Percentiles rank a stretch among this genome's conserved stretches.
Evolutionary conservation across 83 land plant species (phyloP).

Genomic region (Picea abies): DNA sequence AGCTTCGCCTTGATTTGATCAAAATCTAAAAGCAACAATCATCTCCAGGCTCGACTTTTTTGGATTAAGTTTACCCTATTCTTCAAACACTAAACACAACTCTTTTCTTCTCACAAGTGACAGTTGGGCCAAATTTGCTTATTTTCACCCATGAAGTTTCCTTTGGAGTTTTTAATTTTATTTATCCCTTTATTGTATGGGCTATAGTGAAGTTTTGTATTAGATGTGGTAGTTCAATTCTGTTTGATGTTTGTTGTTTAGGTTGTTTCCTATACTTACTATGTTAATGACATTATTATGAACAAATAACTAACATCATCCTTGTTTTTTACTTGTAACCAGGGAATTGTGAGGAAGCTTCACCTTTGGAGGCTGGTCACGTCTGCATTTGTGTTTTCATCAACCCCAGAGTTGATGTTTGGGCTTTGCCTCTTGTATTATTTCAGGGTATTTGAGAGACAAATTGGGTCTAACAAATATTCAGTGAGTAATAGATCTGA

Average conservation of each 20-base stretch:
- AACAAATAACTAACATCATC: neutral
- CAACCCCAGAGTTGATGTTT: constrained; percentile 92
- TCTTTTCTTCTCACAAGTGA: neutral
- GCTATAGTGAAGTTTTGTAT: neutral
- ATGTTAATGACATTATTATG: neutral
- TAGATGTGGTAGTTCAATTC: too few relatives aligned
- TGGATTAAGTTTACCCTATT: neutral
- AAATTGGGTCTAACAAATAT: constrained; percentile 95
- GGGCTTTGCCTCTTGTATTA: constrained; percentile 89
- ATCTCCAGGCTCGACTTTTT: neutral
- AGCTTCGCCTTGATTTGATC: too few relatives aligned
- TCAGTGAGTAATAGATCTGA: constrained; percentile 50
- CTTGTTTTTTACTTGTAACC: neutral
- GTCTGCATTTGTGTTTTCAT: constrained; percentile 81
- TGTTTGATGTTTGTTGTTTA: neutral
- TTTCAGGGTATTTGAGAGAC: constrained; percentile 97
- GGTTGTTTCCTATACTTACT: neutral
- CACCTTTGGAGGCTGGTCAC: constrained; percentile 73
- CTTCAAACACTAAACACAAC: neutral
- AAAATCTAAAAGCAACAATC: neutral
- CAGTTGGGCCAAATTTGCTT: neutral
- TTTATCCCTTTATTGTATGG: neutral
- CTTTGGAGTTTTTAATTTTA: neutral
- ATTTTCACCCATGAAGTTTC: neutral
- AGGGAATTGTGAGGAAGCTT: neutral